These are phyloP conservation scores for Pseudogymnoascus sp. DNA, from an alignment of 2,329 filamentous ascomycete species.

Conservation along the genomic window DNA sequence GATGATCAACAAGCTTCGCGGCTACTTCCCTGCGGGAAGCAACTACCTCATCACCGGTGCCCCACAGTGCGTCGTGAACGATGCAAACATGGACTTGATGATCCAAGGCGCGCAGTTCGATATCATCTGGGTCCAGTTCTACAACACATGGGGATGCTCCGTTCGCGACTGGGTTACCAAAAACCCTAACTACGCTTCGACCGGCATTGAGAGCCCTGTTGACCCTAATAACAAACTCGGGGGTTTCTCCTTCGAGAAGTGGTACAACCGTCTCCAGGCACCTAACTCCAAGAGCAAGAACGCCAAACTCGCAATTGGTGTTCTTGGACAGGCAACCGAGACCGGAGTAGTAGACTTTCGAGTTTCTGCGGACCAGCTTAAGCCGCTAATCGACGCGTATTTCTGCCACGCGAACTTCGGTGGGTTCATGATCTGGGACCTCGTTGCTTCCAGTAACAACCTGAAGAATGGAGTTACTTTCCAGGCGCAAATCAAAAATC, in stretches of 20 bases:
- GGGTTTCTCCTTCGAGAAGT: conserved; percentile 25
- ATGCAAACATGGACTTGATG: conserved; percentile 28
- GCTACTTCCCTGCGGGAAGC: conserved; percentile 17
- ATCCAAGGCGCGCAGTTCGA: conserved; percentile 28
- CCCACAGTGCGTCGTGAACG: conserved; percentile 29
- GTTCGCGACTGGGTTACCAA: conserved; percentile 24
- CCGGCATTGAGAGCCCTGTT: not conserved
- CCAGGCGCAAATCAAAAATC: conserved; percentile 13
- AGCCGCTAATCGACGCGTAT: conserved; percentile 24
- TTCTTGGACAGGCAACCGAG: conserved; percentile 6
- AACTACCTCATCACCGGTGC: conserved; percentile 30
- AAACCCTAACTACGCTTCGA: not conserved
- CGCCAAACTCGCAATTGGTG: conserved; percentile 30
- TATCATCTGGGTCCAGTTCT: conserved; percentile 30
- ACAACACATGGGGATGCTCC: conserved; percentile 28
- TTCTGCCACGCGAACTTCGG: conserved; percentile 24
- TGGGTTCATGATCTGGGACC: conserved; percentile 33
- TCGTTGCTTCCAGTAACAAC: conserved; percentile 22
- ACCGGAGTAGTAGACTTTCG: conserved; percentile 2
- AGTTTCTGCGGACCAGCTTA: conserved; percentile 20
- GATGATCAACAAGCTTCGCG: conserved; percentile 26
- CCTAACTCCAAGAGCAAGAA: conserved; percentile 20
- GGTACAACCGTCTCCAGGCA: conserved; percentile 19
- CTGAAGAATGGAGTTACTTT: conserved; percentile 13
- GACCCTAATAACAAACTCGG: not conserved